Evolutionary conservation across 192 early-diverging fungal genomes (phyloP).

Genomic region (Spizellomyces sp.): DNA sequence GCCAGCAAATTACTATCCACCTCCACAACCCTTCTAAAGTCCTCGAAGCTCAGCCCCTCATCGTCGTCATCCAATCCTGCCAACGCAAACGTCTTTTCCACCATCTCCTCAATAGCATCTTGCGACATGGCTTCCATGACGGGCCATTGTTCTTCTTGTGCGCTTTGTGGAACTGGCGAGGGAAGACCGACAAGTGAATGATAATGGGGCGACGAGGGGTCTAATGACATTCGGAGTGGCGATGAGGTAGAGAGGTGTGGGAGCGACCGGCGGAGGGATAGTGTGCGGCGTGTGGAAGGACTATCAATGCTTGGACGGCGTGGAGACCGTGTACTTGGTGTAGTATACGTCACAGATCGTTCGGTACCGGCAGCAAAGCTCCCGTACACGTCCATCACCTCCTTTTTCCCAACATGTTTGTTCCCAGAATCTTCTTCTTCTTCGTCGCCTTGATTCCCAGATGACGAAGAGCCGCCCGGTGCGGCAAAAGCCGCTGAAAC

Average conservation of each 20-base stretch:
- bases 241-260: conserved; percentile 30
- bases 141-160: conserved; percentile 69
- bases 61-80: conserved; percentile 46
- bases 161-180: not conserved
- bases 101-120: conserved; percentile 93
- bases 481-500: conserved; percentile 89
- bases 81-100: conserved; percentile 79
- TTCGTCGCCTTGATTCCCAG: conserved; percentile 27
- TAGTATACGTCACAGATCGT: not conserved
- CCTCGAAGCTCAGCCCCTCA: conserved; percentile 73
- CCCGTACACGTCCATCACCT: not conserved
- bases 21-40: conserved; percentile 79
- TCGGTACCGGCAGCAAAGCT: not conserved
- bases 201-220: conserved; percentile 17
- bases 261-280: conserved; percentile 24
- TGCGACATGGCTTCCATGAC: conserved; percentile 92
- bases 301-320: not conserved
- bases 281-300: conserved; percentile 7
- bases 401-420: not conserved
- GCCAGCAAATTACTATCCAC: conserved; percentile 78
- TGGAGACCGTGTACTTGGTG: not conserved
- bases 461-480: conserved; percentile 23
- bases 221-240: conserved; percentile 19
- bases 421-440: conserved; percentile 18
- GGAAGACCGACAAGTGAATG: conserved; percentile 8